Evolutionary conservation across 306 rosid species (phyloP).

Genomic region (Abrus pulchellus): DNA sequence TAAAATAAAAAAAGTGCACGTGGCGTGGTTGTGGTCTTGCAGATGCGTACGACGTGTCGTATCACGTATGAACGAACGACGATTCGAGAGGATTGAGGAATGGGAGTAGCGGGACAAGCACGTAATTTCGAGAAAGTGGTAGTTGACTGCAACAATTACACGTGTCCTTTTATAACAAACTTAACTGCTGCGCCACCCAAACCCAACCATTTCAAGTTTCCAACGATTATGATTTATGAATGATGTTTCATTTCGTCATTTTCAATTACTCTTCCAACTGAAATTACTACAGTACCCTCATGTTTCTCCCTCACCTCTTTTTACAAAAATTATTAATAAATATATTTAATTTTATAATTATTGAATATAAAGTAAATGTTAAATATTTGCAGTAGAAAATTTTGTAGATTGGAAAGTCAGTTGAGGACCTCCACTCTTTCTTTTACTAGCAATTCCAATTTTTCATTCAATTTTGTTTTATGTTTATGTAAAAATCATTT

Average conservation of each 20-base stretch:
- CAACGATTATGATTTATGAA: too few species aligned
- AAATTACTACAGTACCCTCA: slow-evolving; percentile 6
- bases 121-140: not conserved
- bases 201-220: not conserved
- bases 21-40: not conserved
- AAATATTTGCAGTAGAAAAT: too few species aligned
- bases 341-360: too few species aligned
- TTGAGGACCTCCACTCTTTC: too few species aligned
- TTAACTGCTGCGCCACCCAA: slow-evolving; percentile 20
- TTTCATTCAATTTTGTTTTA: too few species aligned
- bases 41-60: too few species aligned
- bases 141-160: not conserved
- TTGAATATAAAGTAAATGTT: too few species aligned
- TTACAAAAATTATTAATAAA: too few species aligned
- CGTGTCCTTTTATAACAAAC: slow-evolving; percentile 37
- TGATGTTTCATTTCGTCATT: not conserved
- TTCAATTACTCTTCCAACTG: not conserved
- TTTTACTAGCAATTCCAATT: too few species aligned
- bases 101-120: slow-evolving; percentile 15
- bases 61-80: not conserved
- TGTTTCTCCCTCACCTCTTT: not conserved
- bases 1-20: not conserved
- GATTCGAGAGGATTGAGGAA: not conserved
- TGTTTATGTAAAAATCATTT: too few species aligned
- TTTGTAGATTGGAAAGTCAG: too few species aligned